phyloP scores from a whole-genome alignment of 345 rosid species.

The Sonneratia caseolaris region DNA sequence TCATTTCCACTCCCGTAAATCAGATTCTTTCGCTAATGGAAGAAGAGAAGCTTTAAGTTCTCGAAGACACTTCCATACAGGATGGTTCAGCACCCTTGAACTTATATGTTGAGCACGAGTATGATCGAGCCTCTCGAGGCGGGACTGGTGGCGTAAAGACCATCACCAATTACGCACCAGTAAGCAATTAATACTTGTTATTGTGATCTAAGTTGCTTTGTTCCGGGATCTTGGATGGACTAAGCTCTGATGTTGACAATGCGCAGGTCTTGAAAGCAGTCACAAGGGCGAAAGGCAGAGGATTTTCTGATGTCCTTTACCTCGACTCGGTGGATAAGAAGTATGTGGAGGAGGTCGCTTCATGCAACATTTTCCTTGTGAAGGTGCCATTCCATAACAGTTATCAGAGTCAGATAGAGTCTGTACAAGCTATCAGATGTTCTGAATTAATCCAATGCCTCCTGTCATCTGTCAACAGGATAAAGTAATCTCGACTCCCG shows the following conservation, averaged over 20 bases:
- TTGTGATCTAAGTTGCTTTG: neutral
- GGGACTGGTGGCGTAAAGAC: constrained; percentile 70
- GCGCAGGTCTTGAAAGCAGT: constrained; percentile 57
- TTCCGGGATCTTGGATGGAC: neutral
- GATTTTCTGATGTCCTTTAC: constrained; percentile 75
- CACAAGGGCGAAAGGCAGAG: constrained; percentile 54
- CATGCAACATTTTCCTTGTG: constrained; percentile 68
- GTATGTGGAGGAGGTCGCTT: constrained; percentile 74
- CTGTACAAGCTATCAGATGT: too few species aligned
- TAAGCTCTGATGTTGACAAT: neutral
- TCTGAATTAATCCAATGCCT: too few species aligned
- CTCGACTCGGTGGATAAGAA: constrained; percentile 62
- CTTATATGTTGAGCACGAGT: constrained; percentile 48
- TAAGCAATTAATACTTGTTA: constrained; percentile 20
- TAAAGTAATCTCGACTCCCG: constrained; percentile 60
- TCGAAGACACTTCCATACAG: constrained; percentile 19
- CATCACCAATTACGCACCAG: constrained; percentile 58
- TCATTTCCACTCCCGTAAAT: neutral
- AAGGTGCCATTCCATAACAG: constrained; percentile 35
- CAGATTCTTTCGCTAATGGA: neutral
- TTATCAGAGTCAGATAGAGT: too few species aligned
- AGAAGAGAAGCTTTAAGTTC: neutral
- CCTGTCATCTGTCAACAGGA: constrained; percentile 25
- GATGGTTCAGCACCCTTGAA: constrained; percentile 46
- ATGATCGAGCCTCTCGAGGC: constrained; percentile 47